A percentile compares a stretch with the other conserved stretches of the same genome.
Evolutionary conservation across 225 moss, liverwort and hornwort genomes (phyloP).

Genomic region (Ulota crispa): DNA sequence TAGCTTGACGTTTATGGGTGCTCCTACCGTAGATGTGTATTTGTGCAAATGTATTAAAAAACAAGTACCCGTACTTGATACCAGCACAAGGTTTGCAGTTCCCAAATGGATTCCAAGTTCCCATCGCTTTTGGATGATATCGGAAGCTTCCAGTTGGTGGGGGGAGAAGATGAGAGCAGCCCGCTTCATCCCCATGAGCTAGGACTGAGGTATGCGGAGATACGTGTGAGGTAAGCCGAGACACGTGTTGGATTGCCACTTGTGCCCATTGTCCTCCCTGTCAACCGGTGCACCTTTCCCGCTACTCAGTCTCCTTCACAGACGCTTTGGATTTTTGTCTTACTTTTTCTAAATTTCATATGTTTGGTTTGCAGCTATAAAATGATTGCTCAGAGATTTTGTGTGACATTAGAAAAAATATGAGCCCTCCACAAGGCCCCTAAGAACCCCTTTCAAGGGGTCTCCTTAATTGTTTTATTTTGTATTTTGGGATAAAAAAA

Average conservation of each 20-base stretch:
- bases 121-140: not conserved
- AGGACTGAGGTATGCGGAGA: not conserved
- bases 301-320: not conserved
- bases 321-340: not conserved
- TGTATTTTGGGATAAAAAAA: too few species aligned
- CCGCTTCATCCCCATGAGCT: not conserved
- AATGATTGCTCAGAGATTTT: not conserved
- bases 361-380: not conserved
- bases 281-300: not conserved
- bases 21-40: too few species aligned
- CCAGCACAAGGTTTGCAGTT: too few species aligned
- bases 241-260: too few species aligned
- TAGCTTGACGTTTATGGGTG: too few species aligned
- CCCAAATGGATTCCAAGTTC: not conserved
- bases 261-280: not conserved
- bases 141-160: slow-evolving; percentile 14
- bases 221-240: not conserved
- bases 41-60: too few species aligned
- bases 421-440: too few species aligned
- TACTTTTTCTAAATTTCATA: not conserved
- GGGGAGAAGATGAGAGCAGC: not conserved
- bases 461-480: too few species aligned
- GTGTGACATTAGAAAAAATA: too few species aligned
- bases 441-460: too few species aligned
- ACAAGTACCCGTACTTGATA: too few species aligned